Percentiles rank a stretch among this genome's conserved stretches.
These are phyloP conservation scores for Bipolaris cookei DNA, from an alignment of 2,329 filamentous ascomycete genomes.

Conservation along the genomic window DNA sequence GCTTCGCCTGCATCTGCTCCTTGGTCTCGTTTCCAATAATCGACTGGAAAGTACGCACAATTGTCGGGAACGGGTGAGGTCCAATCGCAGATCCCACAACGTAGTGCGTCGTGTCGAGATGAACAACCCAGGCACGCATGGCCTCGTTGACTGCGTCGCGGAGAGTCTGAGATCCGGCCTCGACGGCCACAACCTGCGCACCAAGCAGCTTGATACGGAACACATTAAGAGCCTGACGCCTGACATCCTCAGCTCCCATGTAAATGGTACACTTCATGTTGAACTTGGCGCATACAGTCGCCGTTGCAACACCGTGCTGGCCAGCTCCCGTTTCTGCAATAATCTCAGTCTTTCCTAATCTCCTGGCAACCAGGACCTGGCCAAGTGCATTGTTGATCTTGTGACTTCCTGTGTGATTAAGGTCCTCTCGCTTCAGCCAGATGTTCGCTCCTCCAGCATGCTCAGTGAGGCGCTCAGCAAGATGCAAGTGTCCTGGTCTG, in stretches of 20 bases:
- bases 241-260: constrained; percentile 98
- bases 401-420: constrained; percentile 97
- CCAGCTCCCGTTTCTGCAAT: constrained; percentile 98
- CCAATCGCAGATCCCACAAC: constrained; percentile 98
- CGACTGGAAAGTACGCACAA: constrained; percentile 96
- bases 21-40: constrained; percentile 96
- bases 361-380: constrained; percentile 83
- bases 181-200: constrained; percentile 89
- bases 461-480: constrained; percentile 86
- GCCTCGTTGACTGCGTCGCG: constrained; percentile 87
- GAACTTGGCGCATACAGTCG: constrained; percentile 97
- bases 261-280: constrained; percentile 98
- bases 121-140: constrained; percentile 89
- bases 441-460: constrained; percentile 92
- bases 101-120: constrained; percentile 94
- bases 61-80: constrained; percentile 96
- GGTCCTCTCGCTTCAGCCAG: constrained; percentile 96
- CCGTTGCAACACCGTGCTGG: constrained; percentile 96
- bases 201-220: constrained; percentile 98
- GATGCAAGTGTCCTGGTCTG: constrained; percentile 86
- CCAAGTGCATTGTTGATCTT: constrained; percentile 99
- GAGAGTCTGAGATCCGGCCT: constrained; percentile 76
- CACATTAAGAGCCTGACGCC: constrained; percentile 94
- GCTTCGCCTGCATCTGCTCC: constrained; percentile 82
- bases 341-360: constrained; percentile 93